phyloP scores from a whole-genome alignment of 805 yeast species.

The Saccharomycopsis malanga region DNA sequence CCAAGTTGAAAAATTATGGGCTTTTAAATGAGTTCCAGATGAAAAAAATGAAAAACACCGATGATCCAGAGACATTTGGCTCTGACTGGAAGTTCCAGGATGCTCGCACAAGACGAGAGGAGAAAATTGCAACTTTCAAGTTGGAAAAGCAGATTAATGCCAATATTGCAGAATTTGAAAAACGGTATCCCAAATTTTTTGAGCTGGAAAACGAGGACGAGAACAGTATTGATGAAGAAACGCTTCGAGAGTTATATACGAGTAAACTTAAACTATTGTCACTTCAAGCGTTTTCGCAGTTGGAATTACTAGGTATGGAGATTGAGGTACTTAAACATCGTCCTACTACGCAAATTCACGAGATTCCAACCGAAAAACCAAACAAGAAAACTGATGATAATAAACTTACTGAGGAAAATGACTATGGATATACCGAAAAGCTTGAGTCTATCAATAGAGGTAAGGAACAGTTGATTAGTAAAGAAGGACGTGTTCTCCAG shows the following conservation, averaged over 20 bases:
- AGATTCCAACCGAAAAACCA: slow-evolving; percentile 24
- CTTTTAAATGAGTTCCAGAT: slow-evolving; percentile 35
- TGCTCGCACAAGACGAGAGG: slow-evolving; percentile 49
- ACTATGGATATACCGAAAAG: slow-evolving; percentile 55
- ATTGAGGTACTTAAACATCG: slow-evolving; percentile 49
- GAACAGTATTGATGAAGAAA: slow-evolving; percentile 53
- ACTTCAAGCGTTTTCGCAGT: slow-evolving; percentile 44
- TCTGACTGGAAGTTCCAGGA: slow-evolving; percentile 29
- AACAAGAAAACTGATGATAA: slow-evolving; percentile 17
- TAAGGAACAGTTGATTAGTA: slow-evolving; percentile 48
- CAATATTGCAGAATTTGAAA: slow-evolving; percentile 36
- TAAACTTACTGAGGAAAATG: slow-evolving; percentile 24
- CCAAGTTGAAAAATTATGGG: slow-evolving; percentile 38
- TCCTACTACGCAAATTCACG: slow-evolving; percentile 25
- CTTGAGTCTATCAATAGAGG: slow-evolving; percentile 38
- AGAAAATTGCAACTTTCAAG: slow-evolving; percentile 64
- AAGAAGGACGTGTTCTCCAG: slow-evolving; percentile 69
- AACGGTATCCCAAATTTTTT: slow-evolving; percentile 28
- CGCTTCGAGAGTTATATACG: slow-evolving; percentile 45
- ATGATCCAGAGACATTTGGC: slow-evolving; percentile 37
- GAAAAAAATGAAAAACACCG: slow-evolving; percentile 28
- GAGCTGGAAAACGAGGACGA: slow-evolving; percentile 28
- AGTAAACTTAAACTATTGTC: slow-evolving; percentile 49
- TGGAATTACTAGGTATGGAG: slow-evolving; percentile 62
- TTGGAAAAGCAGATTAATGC: slow-evolving; percentile 46